Percentiles rank a stretch among this genome's conserved stretches.
These are phyloP conservation scores for Xylaria curta DNA, from an alignment of 495 filamentous ascomycete species.

Conservation along the genomic window DNA sequence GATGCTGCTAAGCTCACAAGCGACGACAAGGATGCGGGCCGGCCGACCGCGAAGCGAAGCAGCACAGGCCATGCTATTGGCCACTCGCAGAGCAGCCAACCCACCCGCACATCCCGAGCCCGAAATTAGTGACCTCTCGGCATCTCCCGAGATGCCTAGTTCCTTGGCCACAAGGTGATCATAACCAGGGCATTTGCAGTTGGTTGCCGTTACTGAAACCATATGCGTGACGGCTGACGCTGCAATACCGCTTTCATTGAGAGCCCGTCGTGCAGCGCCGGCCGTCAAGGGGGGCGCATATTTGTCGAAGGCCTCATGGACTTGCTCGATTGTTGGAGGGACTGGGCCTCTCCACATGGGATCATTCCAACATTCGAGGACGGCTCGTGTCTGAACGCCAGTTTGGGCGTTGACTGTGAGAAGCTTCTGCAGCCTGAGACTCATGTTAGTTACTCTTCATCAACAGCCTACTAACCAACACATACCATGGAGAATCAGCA, in stretches of 20 bases:
- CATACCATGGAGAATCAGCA: conserved; percentile 20
- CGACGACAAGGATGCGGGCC: conserved; percentile 46
- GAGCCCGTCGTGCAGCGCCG: conserved; percentile 47
- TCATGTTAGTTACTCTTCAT: background rate
- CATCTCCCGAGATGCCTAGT: conserved; percentile 40
- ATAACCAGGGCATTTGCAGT: conserved; percentile 52
- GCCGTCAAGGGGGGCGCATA: conserved; percentile 37
- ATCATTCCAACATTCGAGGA: conserved; percentile 24
- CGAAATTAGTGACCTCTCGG: conserved; percentile 48
- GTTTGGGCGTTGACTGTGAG: conserved; percentile 14
- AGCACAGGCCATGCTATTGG: conserved; percentile 48
- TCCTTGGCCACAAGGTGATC: conserved; percentile 49
- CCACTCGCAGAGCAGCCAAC: conserved; percentile 52
- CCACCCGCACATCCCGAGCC: conserved; percentile 57
- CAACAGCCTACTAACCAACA: background rate
- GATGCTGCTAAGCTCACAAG: conserved; percentile 52
- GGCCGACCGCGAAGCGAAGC: conserved; percentile 41
- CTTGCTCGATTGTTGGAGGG: conserved; percentile 23
- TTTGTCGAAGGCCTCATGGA: conserved; percentile 20
- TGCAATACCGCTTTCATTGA: conserved; percentile 41
- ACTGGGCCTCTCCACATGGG: conserved; percentile 19
- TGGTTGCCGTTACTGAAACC: conserved; percentile 53
- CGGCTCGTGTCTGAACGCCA: conserved; percentile 17
- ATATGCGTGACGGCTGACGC: conserved; percentile 49
- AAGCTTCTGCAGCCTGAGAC: conserved; percentile 19